Base-by-base conservation (phyloP, 805 yeast genomes). In the Monosporozyma unispora region DNA sequence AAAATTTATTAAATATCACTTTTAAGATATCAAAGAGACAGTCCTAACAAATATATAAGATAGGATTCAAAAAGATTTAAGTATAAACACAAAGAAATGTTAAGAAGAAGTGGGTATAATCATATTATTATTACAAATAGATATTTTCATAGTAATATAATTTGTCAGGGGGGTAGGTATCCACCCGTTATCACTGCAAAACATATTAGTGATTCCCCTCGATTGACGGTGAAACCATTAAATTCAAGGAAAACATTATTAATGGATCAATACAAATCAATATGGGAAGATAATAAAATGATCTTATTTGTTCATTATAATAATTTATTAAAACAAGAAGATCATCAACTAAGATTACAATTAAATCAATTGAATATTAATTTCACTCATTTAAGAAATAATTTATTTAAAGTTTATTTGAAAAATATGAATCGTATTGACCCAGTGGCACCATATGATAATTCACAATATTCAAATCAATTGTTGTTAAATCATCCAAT, bases 171-270 rank as follows among this genome's bases (percentile, higher is more conserved):
- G 3, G 35, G 35, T 2, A 31, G n/a, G 14, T 31, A 31, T n/a
- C 35, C 35, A 12, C 35, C 35, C 4, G n/a, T 31, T 14, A 31
- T 31, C 16, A 31, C 35, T 4, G n/a, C 35, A 12, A 31, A 11
- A 3, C 41, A n/a, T n/a, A 25, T 25, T 25, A 25, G 8, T 25
- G 23, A n/a, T 18, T 28, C 21, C 28, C 9, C 18, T 11, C 53
- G 81, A 56, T 60, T 68, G 46, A 79, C 90, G 9, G 70, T 76
- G 49, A 90, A 90, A 64, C 80, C 80, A 16, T 60, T 73, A 43
- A 76, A 74, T 39, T 81, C 91, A 3, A 80, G 97, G 70, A 91
- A 91, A 71, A 89, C 97, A 0, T 89, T 80, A 58, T 72, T 91
- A 54, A 73, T 91, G 54, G 96, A 91, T 67, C 72, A 78, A 56